Percentiles rank a stretch among this genome's conserved stretches.
These are phyloP conservation scores for Kurtzmaniella fragi DNA, from an alignment of 805 yeast species.

Conservation along the genomic window DNA sequence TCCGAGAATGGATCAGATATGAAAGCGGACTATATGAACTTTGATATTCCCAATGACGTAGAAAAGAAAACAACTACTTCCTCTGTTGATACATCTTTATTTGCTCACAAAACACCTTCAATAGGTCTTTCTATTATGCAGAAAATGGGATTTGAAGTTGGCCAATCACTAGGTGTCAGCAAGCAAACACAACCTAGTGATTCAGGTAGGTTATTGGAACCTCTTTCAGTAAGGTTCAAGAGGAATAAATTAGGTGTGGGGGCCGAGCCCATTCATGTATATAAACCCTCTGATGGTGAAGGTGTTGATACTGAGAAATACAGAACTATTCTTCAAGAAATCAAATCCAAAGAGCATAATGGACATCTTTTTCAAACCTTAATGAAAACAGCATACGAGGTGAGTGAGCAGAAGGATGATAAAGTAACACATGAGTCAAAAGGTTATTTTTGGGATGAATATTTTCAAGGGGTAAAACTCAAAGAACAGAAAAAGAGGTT, in stretches of 20 bases:
- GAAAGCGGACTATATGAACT: conserved; percentile 10
- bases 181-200: conserved; percentile 7
- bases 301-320: conserved; percentile 9
- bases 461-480: conserved; percentile 7
- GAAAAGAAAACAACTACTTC: background rate
- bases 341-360: conserved; percentile 7
- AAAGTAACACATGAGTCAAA: conserved; percentile 14
- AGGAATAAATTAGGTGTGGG: conserved; percentile 19
- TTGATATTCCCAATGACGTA: background rate
- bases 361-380: conserved; percentile 18
- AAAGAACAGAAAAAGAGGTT: conserved; percentile 1
- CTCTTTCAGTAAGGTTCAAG: conserved; percentile 19
- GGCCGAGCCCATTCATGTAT: background rate
- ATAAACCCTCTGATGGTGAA: conserved; percentile 4
- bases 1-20: background rate
- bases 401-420: conserved; percentile 27
- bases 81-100: conserved; percentile 6
- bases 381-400: conserved; percentile 38
- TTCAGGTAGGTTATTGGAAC: conserved; percentile 21
- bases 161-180: conserved; percentile 37
- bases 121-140: conserved; percentile 50
- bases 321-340: conserved; percentile 12
- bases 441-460: conserved; percentile 40
- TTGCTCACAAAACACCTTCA: conserved; percentile 17
- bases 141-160: conserved; percentile 54